A percentile compares a stretch with the other conserved stretches of the same genome.
Evolutionary conservation across 225 moss, liverwort and hornwort genomes (phyloP).

Genomic region (Polytrichum formosum): DNA sequence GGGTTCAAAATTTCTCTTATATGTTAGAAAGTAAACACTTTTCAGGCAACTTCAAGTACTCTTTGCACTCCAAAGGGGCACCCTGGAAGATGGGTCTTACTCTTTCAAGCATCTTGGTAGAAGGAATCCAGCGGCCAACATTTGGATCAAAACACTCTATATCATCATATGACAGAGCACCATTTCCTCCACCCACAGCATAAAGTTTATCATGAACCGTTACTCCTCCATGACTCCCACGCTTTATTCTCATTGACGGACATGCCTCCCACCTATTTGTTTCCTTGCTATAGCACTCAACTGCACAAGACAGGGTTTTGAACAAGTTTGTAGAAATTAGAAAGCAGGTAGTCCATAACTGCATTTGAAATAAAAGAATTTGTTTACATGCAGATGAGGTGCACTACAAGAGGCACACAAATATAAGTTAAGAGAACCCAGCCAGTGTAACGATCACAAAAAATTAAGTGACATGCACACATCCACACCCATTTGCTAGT

Average conservation of each 20-base stretch:
- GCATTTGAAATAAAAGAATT: too few relatives aligned
- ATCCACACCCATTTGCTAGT: too few relatives aligned
- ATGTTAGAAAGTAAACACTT: too few relatives aligned
- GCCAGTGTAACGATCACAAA: too few relatives aligned
- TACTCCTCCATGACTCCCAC: constrained; percentile 83
- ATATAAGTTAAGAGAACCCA: too few relatives aligned
- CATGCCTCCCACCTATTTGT: constrained; percentile 67
- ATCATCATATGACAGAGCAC: constrained; percentile 62
- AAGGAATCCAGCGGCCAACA: constrained; percentile 65
- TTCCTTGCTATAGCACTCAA: constrained; percentile 64
- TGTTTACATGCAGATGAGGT: too few relatives aligned
- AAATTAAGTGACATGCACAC: too few relatives aligned
- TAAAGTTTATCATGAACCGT: constrained; percentile 71
- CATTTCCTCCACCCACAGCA: constrained; percentile 94
- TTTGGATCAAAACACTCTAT: constrained; percentile 83
- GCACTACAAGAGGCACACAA: too few relatives aligned
- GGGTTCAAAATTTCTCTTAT: too few relatives aligned
- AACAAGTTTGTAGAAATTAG: too few relatives aligned
- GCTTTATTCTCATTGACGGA: constrained; percentile 70
- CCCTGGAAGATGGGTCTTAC: constrained; percentile 26
- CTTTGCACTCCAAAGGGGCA: too few relatives aligned
- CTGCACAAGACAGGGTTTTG: constrained; percentile 23
- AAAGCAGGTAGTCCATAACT: too few relatives aligned
- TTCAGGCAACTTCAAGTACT: neutral
- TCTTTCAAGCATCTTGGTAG: constrained; percentile 78